phyloP scores from a whole-genome alignment of 306 rosid species.

The apple (Malus domestica) region ASM211411v1 NC_041794.1:7016001-7016500 shows the following conservation, averaged over 20 bases:
- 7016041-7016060: too few relatives aligned
- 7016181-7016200: background rate
- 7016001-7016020: background rate
- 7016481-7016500: background rate
- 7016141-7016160: conserved; percentile 21
- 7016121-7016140: conserved; percentile 54
- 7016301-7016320: background rate
- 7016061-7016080: background rate
- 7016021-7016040: background rate
- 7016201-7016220: background rate
- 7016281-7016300: background rate
- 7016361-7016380: conserved; percentile 74
- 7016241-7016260: background rate
- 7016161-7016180: background rate
- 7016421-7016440: conserved; percentile 15
- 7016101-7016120: conserved; percentile 38
- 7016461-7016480: conserved; percentile 16
- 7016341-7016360: conserved; percentile 72
- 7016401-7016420: conserved; percentile 26
- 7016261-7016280: background rate
- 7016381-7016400: conserved; percentile 53
- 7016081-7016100: conserved; percentile 6
- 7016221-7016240: background rate
- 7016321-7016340: background rate
- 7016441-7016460: conserved; percentile 20